These are phyloP conservation scores for Chalaropsis ovoidea DNA, from an alignment of 2,329 filamentous ascomycete genomes.

Conservation along the genomic window DNA sequence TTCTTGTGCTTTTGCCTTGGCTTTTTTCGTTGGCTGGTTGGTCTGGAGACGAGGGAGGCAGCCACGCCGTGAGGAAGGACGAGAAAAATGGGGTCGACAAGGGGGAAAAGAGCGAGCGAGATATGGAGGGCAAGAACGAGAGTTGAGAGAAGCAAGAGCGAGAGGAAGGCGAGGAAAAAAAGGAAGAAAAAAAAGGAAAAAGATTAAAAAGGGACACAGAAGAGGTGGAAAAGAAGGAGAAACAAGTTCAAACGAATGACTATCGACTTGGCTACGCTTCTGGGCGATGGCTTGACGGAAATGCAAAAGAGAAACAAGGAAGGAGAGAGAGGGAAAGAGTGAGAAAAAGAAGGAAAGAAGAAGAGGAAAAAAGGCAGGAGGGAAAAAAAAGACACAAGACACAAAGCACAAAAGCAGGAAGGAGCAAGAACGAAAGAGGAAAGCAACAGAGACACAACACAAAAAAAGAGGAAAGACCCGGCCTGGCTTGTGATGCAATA, in stretches of 20 bases:
- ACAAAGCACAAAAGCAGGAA: background rate
- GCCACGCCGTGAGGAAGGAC: background rate
- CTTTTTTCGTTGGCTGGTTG: constrained; percentile 1
- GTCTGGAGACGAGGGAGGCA: constrained; percentile 10
- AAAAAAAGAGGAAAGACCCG: background rate
- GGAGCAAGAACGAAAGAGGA: background rate
- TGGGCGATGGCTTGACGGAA: constrained; percentile 5
- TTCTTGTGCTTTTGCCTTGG: background rate
- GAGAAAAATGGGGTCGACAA: background rate
- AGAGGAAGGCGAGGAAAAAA: background rate
- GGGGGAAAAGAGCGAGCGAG: background rate
- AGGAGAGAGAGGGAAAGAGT: background rate
- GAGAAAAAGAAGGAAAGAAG: background rate
- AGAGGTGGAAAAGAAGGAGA: background rate
- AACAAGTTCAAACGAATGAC: constrained; percentile 24
- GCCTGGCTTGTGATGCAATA: background rate
- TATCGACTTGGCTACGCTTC: constrained; percentile 12
- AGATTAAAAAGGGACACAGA: constrained; percentile 9
- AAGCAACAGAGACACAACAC: background rate
- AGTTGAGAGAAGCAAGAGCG: background rate
- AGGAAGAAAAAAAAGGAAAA: constrained; percentile 4
- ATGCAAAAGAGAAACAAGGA: constrained; percentile 13
- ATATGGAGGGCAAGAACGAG: background rate
- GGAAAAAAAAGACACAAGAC: constrained; percentile 4
- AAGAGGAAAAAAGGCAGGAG: background rate